phyloP scores from a whole-genome alignment of 768 basidiomycete genomes.

The Mycena metata region DNA sequence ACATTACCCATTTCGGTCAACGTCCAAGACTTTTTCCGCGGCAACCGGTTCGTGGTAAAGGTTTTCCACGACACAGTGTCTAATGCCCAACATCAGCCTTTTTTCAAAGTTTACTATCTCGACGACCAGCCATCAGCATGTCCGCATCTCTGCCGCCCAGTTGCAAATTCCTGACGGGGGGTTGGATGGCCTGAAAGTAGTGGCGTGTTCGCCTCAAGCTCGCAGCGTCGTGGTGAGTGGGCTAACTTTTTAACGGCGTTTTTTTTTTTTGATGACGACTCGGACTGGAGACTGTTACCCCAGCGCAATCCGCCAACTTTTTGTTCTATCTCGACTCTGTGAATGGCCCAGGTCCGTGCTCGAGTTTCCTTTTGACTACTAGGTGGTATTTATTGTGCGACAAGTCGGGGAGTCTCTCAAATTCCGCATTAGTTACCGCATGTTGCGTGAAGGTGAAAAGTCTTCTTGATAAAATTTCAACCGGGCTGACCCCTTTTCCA shows the following conservation, averaged over 20 bases:
- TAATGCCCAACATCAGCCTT: conserved; percentile 61
- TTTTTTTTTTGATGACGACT: conserved; percentile 28
- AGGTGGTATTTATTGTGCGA: conserved; percentile 19
- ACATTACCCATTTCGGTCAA: conserved; percentile 91
- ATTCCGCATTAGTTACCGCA: conserved; percentile 80
- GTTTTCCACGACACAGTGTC: conserved; percentile 8
- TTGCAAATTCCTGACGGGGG: conserved; percentile 62
- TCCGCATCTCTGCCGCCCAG: conserved; percentile 77
- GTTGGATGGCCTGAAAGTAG: conserved; percentile 65
- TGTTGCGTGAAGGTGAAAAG: conserved; percentile 81
- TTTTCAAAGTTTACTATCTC: conserved; percentile 94
- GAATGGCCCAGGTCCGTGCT: conserved; percentile 68
- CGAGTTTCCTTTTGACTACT: background rate
- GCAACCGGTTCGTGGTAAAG: conserved; percentile 68
- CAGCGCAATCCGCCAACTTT: conserved; percentile 80
- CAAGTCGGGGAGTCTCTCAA: conserved; percentile 73
- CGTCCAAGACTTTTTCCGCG: conserved; percentile 97
- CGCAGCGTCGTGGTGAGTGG: conserved; percentile 64
- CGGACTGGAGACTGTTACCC: conserved; percentile 75
- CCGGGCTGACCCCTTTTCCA: conserved; percentile 45
- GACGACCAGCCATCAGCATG: conserved; percentile 79
- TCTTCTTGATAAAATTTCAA: background rate
- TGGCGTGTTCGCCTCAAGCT: conserved; percentile 59
- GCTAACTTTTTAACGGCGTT: conserved; percentile 7
- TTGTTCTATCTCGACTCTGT: conserved; percentile 83